Base-by-base conservation (phyloP, 306 rosid species). In the Malus orientalis region DNA sequence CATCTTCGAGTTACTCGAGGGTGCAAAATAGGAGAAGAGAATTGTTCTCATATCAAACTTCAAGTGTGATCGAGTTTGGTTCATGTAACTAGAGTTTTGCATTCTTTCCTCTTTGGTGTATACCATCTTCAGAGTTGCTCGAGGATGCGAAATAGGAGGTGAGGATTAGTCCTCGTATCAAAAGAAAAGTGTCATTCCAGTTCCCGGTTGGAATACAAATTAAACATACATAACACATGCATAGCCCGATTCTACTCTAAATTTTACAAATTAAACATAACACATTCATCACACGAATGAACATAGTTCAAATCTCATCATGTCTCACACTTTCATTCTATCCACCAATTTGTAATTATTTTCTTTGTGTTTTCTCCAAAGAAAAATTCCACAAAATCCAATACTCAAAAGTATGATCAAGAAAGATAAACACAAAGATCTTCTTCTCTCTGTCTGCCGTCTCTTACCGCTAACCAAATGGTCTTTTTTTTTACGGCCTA, bases 401-500 rank as follows among this genome's bases (percentile, higher is more conserved):
- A 68, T n/a, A 68, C 72, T n/a, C 32, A 62, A 12, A 22, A 23
- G 29, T 61, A 12, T 5, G 23, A 23, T 60, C 44, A 32, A 22
- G 69, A 64, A 64, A 16, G 44, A 32, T 32, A 64, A 32, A 18
- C 69, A 64, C 69, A 32, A 64, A 63, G 33, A 64, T 27, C 38
- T 13, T 27, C 4, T 61, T 61, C 20, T 51, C 55, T 49, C 18
- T 18, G 27, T 25, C 33, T 25, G 3, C 27, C 55, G 55, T 51
- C 55, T 51, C 8, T 5, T n/a, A 27, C 38, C 38, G 36, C 19
- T 19, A 61, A 61, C 67, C 38, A 61, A 27, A 61, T 20, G 4
- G 20, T 13, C 38, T 36, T 38, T 25, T 27, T 15, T 36, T 66
- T 18, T 14, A 78, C 60, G 93, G 89, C 82, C 84, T 88, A 86